phyloP scores from a whole-genome alignment of 441 rosid genomes.

The Erodium trifolium region DNA sequence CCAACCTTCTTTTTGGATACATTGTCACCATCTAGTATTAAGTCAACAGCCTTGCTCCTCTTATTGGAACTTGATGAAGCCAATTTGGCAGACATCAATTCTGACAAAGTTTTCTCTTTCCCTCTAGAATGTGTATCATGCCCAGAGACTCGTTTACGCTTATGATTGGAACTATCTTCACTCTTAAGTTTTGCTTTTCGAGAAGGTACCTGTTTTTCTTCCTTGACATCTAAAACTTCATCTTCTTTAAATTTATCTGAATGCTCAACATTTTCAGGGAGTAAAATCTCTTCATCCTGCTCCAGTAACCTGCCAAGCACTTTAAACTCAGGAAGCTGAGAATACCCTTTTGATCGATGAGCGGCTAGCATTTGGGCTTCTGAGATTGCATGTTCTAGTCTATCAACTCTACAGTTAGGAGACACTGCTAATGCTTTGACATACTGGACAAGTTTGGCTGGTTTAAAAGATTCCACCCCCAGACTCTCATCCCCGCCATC shows the following conservation, averaged over 20 bases:
- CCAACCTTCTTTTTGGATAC: too few species aligned
- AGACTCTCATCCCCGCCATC: conserved; percentile 44
- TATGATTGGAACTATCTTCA: conserved; percentile 22
- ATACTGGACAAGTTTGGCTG: conserved; percentile 36
- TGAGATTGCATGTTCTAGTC: conserved; percentile 39
- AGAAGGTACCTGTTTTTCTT: conserved; percentile 18
- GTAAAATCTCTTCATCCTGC: conserved; percentile 35
- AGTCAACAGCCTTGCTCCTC: background rate
- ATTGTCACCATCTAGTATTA: background rate
- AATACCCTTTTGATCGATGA: conserved; percentile 59
- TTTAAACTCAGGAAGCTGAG: conserved; percentile 48
- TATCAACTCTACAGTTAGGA: conserved; percentile 34
- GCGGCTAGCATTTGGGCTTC: conserved; percentile 55
- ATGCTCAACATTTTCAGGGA: conserved; percentile 21
- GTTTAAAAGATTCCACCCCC: conserved; percentile 41
- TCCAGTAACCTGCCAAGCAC: conserved; percentile 36
- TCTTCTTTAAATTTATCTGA: conserved; percentile 20
- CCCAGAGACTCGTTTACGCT: conserved; percentile 30
- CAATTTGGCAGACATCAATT: conserved; percentile 30
- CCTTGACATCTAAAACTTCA: conserved; percentile 19
- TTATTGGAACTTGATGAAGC: conserved; percentile 10
- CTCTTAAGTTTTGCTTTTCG: conserved; percentile 29
- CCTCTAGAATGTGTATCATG: conserved; percentile 23
- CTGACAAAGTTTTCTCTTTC: conserved; percentile 65
- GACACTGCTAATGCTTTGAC: conserved; percentile 39